These are phyloP conservation scores for Platanthera zijinensis DNA, from an alignment of 106 monocot genomes.

Conservation along the genomic window DNA sequence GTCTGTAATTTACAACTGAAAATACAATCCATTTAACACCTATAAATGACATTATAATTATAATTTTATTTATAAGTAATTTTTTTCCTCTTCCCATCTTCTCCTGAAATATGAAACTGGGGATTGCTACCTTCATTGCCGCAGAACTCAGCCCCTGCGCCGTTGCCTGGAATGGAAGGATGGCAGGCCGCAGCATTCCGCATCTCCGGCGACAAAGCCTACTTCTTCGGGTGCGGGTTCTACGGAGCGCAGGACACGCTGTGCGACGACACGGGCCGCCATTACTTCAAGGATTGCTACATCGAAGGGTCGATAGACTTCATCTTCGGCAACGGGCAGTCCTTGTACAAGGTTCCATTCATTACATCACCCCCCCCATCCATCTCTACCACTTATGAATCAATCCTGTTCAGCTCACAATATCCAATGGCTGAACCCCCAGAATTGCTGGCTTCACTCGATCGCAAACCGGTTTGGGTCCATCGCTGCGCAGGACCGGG, in stretches of 20 bases:
- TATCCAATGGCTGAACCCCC: constrained; percentile 2
- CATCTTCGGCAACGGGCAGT: constrained; percentile 92
- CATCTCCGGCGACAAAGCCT: constrained; percentile 95
- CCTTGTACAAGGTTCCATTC: constrained; percentile 71
- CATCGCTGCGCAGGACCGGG: constrained; percentile 73
- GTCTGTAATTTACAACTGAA: no score
- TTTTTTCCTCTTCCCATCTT: not conserved
- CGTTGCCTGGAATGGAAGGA: constrained; percentile 83
- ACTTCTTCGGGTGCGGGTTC: constrained; percentile 86
- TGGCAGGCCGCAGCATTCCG: constrained; percentile 90
- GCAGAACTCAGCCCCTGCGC: constrained; percentile 92
- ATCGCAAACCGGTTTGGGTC: constrained; percentile 82
- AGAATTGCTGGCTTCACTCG: constrained; percentile 76
- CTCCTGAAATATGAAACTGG: not conserved
- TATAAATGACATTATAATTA: no score
- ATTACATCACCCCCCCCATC: not conserved
- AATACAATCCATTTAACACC: no score
- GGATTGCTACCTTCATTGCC: not conserved
- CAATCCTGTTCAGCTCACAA: not conserved
- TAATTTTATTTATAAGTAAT: not conserved
- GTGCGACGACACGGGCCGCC: constrained; percentile 78
- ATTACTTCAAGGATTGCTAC: constrained; percentile 96
- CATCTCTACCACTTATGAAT: not conserved
- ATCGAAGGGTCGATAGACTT: constrained; percentile 97
- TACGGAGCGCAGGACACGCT: constrained; percentile 96